Conservation (phyloP, 306 rosid species). For the Cicer judaicum region DNA sequence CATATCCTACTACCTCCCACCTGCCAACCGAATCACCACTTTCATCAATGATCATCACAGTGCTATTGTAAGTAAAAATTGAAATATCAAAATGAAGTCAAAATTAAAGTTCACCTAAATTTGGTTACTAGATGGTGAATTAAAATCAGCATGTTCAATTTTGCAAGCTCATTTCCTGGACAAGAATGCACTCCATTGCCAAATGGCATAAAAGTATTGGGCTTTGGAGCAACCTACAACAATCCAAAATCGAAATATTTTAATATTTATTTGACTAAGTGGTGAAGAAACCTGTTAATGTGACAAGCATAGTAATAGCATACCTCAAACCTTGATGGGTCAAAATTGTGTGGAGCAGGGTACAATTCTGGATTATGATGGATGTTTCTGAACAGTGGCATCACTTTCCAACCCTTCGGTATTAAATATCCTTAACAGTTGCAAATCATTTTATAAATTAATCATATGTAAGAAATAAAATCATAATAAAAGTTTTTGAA, state of each 20-base stretch:
- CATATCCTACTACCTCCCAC: slow-evolving; percentile 75
- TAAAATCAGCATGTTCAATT: slow-evolving; percentile 71
- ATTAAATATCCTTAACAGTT: slow-evolving; percentile 71
- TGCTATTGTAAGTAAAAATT: neutral
- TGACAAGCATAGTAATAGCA: neutral
- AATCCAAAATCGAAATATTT: slow-evolving; percentile 18
- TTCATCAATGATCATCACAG: neutral
- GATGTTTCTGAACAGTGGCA: slow-evolving; percentile 94
- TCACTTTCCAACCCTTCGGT: slow-evolving; percentile 98
- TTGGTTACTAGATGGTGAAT: slow-evolving; percentile 78
- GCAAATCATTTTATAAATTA: slow-evolving; percentile 34
- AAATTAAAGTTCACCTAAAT: slow-evolving; percentile 58
- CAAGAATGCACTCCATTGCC: slow-evolving; percentile 90
- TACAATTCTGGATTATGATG: slow-evolving; percentile 84
- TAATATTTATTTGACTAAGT: slow-evolving; percentile 25
- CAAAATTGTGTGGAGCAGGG: slow-evolving; percentile 74
- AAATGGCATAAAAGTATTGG: slow-evolving; percentile 91
- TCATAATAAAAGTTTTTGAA: neutral
- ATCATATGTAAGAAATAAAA: neutral
- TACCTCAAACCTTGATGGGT: slow-evolving; percentile 94
- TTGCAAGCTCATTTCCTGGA: slow-evolving; percentile 94
- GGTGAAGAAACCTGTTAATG: neutral
- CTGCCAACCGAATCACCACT: slow-evolving; percentile 53
- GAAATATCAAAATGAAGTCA: neutral
- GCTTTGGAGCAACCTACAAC: slow-evolving; percentile 67